These are phyloP conservation scores for Starmerella sp. DNA, from an alignment of 805 yeast genomes.

Conservation along the genomic window DNA sequence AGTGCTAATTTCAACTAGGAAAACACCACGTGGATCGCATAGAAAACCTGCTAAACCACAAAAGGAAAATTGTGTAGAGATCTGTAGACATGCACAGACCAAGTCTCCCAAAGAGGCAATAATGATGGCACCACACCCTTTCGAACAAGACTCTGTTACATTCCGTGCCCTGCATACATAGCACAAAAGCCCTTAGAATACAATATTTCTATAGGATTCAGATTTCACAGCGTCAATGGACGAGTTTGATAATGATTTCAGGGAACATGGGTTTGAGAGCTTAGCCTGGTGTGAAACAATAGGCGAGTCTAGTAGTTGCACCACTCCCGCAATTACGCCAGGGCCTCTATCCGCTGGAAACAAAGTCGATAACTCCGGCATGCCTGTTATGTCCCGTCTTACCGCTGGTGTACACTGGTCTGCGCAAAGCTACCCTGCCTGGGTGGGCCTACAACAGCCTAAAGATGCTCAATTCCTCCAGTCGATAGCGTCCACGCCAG, in stretches of 20 bases:
- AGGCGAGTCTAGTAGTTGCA: not conserved
- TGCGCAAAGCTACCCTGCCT: slow-evolving; percentile 74
- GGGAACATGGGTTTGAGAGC: slow-evolving; percentile 9
- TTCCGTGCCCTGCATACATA: not conserved
- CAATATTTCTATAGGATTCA: not conserved
- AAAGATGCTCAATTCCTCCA: not conserved
- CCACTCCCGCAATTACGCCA: slow-evolving; percentile 16
- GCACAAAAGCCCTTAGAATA: not conserved
- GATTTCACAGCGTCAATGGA: not conserved
- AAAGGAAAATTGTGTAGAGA: too few species aligned
- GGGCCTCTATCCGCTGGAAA: slow-evolving; percentile 6
- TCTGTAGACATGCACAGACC: too few species aligned
- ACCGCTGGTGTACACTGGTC: slow-evolving; percentile 22
- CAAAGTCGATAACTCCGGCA: slow-evolving; percentile 1
- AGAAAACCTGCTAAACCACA: too few species aligned
- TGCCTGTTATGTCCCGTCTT: slow-evolving; percentile 7
- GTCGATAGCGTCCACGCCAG: not conserved
- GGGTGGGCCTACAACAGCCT: slow-evolving; percentile 44
- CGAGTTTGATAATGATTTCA: not conserved
- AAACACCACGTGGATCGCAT: too few species aligned
- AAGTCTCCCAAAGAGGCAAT: not conserved
- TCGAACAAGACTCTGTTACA: not conserved
- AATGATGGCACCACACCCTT: not conserved
- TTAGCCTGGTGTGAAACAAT: not conserved
- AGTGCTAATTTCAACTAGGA: too few species aligned